Percentiles rank a stretch among this genome's conserved stretches.
These are phyloP conservation scores for Mucor lusitanicus DNA, from an alignment of 371 early-diverging fungal species.

Conservation along the genomic window DNA sequence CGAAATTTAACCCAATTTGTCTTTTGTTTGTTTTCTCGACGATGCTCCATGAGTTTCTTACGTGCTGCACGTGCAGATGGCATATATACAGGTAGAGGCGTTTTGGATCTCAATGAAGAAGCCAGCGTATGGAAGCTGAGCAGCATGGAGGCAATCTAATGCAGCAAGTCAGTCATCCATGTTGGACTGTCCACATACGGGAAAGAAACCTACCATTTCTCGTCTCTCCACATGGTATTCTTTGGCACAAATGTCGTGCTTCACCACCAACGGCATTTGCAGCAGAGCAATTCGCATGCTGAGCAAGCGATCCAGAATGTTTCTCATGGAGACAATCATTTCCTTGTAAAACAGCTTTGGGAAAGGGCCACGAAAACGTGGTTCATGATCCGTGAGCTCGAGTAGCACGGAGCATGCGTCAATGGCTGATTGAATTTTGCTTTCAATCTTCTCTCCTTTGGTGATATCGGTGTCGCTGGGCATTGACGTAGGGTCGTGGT, in stretches of 20 bases:
- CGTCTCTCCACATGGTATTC: slow-evolving; percentile 49
- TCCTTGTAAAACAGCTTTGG: slow-evolving; percentile 57
- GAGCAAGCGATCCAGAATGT: slow-evolving; percentile 57
- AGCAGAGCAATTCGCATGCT: slow-evolving; percentile 55
- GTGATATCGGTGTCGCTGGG: slow-evolving; percentile 37
- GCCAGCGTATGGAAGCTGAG: slow-evolving; percentile 54
- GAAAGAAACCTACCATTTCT: slow-evolving; percentile 49
- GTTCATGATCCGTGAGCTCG: slow-evolving; percentile 59
- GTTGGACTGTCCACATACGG: background rate
- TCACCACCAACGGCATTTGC: slow-evolving; percentile 51
- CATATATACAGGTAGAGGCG: slow-evolving; percentile 59
- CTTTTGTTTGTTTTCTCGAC: slow-evolving; percentile 30
- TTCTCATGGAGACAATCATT: slow-evolving; percentile 56
- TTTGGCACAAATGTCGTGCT: slow-evolving; percentile 33
- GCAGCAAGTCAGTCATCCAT: background rate
- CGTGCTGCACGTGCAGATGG: slow-evolving; percentile 59
- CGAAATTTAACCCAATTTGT: slow-evolving; percentile 36
- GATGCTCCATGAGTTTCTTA: slow-evolving; percentile 49
- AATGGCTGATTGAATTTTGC: slow-evolving; percentile 41
- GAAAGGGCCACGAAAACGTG: slow-evolving; percentile 61
- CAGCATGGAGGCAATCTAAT: slow-evolving; percentile 45
- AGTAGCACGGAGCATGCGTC: slow-evolving; percentile 47
- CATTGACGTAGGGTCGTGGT: slow-evolving; percentile 23
- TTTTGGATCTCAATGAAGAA: slow-evolving; percentile 53
- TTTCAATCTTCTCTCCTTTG: slow-evolving; percentile 40